These are phyloP conservation scores for Tricholoma sp. DNA, from an alignment of 768 basidiomycete species.

Conservation along the genomic window DNA sequence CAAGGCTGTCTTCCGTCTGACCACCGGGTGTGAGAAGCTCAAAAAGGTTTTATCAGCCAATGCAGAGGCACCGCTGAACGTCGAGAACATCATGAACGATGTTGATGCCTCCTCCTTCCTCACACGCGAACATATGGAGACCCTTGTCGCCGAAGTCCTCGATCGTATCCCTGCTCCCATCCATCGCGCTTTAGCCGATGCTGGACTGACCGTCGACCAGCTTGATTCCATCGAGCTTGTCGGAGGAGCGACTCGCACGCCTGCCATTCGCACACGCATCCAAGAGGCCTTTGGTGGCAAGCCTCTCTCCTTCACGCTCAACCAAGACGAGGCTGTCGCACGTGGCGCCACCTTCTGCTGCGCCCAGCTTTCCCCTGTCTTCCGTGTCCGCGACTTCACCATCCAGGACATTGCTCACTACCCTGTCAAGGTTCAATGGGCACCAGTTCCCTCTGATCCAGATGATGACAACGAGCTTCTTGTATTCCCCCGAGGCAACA, in stretches of 20 bases:
- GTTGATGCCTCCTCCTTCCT: slow-evolving; percentile 88
- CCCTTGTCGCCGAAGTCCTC: slow-evolving; percentile 69
- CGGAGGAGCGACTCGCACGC: slow-evolving; percentile 90
- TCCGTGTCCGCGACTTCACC: slow-evolving; percentile 95
- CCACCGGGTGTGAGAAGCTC: slow-evolving; percentile 84
- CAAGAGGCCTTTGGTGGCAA: slow-evolving; percentile 80
- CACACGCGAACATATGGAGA: slow-evolving; percentile 77
- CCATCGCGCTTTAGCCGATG: slow-evolving; percentile 72
- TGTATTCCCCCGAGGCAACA: slow-evolving; percentile 84
- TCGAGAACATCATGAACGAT: slow-evolving; percentile 96
- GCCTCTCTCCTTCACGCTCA: slow-evolving; percentile 85
- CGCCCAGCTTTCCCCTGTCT: slow-evolving; percentile 94
- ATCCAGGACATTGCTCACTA: slow-evolving; percentile 82
- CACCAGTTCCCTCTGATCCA: slow-evolving; percentile 61
- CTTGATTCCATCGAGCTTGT: slow-evolving; percentile 91
- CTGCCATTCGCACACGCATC: slow-evolving; percentile 86
- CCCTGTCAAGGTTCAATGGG: slow-evolving; percentile 91
- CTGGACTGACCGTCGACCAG: slow-evolving; percentile 77
- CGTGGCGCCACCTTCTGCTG: slow-evolving; percentile 97
- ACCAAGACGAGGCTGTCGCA: slow-evolving; percentile 96
- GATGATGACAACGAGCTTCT: slow-evolving; percentile 90
- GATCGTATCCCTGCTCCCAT: slow-evolving; percentile 74
- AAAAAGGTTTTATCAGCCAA: slow-evolving; percentile 98
- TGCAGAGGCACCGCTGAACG: slow-evolving; percentile 79
- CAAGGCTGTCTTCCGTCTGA: slow-evolving; percentile 90